Percentiles rank a stretch among this genome's conserved stretches.
phyloP scores from a whole-genome alignment of 805 yeast genomes.

The Suhomyces vadensis region DNA sequence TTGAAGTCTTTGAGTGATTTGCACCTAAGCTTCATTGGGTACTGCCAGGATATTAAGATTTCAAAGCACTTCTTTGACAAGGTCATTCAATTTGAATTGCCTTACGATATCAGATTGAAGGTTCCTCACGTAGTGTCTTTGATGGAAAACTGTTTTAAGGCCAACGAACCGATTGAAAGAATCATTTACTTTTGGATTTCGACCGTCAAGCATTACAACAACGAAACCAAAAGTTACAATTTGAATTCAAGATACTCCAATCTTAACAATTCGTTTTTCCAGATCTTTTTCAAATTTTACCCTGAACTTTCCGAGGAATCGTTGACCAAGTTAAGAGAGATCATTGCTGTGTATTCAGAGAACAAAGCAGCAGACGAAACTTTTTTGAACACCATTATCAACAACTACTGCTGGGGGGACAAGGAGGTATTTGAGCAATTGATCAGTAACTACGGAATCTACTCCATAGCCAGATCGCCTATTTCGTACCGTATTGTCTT shows the following conservation, averaged over 20 bases:
- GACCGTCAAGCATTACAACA: constrained; percentile 53
- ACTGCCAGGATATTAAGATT: constrained; percentile 67
- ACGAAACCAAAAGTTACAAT: constrained; percentile 44
- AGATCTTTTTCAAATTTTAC: constrained; percentile 62
- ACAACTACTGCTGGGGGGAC: constrained; percentile 69
- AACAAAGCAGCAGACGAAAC: constrained; percentile 70
- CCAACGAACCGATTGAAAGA: constrained; percentile 56
- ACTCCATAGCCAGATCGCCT: constrained; percentile 59
- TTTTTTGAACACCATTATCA: constrained; percentile 74
- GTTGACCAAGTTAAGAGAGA: constrained; percentile 53
- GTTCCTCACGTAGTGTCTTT: constrained; percentile 71
- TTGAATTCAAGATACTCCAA: constrained; percentile 73
- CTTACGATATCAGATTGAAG: constrained; percentile 69
- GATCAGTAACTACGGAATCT: constrained; percentile 57
- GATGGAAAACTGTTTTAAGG: constrained; percentile 58
- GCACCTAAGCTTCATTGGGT: constrained; percentile 77
- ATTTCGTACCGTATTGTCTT: constrained; percentile 72
- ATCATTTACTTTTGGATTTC: constrained; percentile 64
- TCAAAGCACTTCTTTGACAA: constrained; percentile 75
- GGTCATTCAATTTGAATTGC: constrained; percentile 68
- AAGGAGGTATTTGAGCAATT: constrained; percentile 64
- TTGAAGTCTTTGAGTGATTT: constrained; percentile 60
- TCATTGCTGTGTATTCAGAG: constrained; percentile 56
- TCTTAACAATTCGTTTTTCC: constrained; percentile 66
- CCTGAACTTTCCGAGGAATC: constrained; percentile 56